A percentile compares a stretch with the other conserved stretches of the same genome.
phyloP scores from a whole-genome alignment of 2,329 filamentous ascomycete species.

The Raffaelea arxii region DNA sequence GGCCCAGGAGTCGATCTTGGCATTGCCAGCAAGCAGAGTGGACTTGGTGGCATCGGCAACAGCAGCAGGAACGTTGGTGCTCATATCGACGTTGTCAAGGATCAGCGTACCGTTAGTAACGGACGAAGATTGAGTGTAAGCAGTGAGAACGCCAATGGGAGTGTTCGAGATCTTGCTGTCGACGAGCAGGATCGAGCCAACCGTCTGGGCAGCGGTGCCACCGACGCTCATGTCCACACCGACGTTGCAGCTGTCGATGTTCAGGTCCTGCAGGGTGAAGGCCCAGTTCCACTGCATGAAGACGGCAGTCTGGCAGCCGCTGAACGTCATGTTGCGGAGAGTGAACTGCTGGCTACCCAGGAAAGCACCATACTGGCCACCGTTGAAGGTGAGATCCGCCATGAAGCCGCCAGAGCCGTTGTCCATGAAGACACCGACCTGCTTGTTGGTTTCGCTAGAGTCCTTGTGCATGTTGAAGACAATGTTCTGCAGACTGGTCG shows the following conservation, averaged over 20 bases:
- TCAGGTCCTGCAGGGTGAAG: constrained; percentile 69
- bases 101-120: constrained; percentile 72
- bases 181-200: constrained; percentile 75
- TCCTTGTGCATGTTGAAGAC: constrained; percentile 69
- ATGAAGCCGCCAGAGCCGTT: constrained; percentile 80
- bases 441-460: constrained; percentile 51
- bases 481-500: constrained; percentile 71
- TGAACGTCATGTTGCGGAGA: constrained; percentile 73
- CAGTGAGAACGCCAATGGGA: constrained; percentile 64
- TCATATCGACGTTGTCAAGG: constrained; percentile 84
- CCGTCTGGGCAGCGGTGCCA: constrained; percentile 50
- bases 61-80: constrained; percentile 53
- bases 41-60: constrained; percentile 50
- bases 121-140: constrained; percentile 49
- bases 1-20: constrained; percentile 60
- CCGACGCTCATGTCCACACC: constrained; percentile 71
- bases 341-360: constrained; percentile 85
- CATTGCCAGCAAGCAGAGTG: constrained; percentile 59
- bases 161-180: constrained; percentile 75
- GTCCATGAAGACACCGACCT: constrained; percentile 76
- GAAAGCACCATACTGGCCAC: constrained; percentile 68
- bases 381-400: constrained; percentile 74
- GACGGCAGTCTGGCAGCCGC: constrained; percentile 71
- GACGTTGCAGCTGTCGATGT: constrained; percentile 63
- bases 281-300: constrained; percentile 91